These are phyloP conservation scores for Erythrophleum ivorense DNA, from an alignment of 331 rosid species.

Conservation along the genomic window DNA sequence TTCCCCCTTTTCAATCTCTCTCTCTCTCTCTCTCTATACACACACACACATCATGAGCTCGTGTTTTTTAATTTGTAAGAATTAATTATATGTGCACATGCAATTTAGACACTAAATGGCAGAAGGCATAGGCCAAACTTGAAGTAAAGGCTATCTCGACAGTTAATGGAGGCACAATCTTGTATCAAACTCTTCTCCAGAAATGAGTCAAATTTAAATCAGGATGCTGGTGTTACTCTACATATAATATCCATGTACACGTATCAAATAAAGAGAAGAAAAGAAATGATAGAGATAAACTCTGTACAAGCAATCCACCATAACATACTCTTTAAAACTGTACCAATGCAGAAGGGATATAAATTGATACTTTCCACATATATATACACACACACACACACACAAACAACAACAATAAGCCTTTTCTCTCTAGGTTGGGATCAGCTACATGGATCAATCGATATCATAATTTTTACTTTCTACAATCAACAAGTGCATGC, in stretches of 20 bases:
- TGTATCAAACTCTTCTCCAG: neutral
- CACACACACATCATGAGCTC: neutral
- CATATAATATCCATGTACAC: neutral
- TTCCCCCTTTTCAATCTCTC: neutral
- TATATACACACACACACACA: neutral
- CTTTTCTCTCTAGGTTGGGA: too few relatives aligned
- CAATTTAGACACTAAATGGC: neutral
- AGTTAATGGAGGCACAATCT: too few relatives aligned
- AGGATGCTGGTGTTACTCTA: neutral
- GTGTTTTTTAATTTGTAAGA: neutral
- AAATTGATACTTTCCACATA: neutral
- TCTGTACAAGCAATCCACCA: conserved; percentile 20
- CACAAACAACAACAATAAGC: too few relatives aligned
- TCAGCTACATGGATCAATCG: too few relatives aligned
- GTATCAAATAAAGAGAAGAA: conserved; percentile 25
- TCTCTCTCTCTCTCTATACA: too few relatives aligned
- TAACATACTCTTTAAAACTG: neutral
- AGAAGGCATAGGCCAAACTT: neutral
- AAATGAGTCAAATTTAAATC: neutral
- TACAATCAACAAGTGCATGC: too few relatives aligned
- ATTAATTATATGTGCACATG: neutral
- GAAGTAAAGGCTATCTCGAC: conserved; percentile 5
- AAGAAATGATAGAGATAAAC: conserved; percentile 18
- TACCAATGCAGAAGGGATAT: neutral
- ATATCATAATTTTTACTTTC: too few relatives aligned